These are phyloP conservation scores for Blastosporella zonata DNA, from an alignment of 1,284 basidiomycete species.

Conservation along the genomic window DNA sequence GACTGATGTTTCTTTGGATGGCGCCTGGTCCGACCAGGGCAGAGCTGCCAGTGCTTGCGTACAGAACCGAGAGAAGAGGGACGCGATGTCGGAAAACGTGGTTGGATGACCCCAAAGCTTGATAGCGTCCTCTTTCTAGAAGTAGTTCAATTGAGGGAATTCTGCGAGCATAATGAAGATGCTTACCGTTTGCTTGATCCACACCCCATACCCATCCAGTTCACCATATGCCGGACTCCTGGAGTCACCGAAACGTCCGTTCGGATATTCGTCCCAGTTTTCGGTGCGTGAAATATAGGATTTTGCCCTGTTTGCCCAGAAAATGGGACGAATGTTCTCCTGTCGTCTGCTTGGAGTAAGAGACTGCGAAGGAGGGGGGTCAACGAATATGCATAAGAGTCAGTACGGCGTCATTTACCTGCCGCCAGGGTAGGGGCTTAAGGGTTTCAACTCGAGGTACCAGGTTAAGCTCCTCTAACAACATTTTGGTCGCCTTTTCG, in stretches of 20 bases:
- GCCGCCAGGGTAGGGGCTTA: conserved; percentile 91
- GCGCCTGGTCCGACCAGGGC: conserved; percentile 94
- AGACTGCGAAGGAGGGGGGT: conserved; percentile 43
- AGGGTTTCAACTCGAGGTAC: conserved; percentile 84
- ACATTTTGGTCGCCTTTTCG: conserved; percentile 92
- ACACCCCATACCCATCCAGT: conserved; percentile 91
- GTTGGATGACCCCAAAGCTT: conserved; percentile 87
- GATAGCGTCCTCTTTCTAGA: conserved; percentile 78
- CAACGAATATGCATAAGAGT: conserved; percentile 13
- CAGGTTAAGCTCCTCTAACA: conserved; percentile 84
- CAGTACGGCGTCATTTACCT: conserved; percentile 42
- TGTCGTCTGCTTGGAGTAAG: conserved; percentile 85
- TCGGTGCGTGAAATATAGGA: conserved; percentile 91
- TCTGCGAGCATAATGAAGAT: neutral
- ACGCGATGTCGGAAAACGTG: conserved; percentile 60
- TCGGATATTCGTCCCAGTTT: conserved; percentile 99
- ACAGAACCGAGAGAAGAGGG: conserved; percentile 84
- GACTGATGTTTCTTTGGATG: conserved; percentile 81
- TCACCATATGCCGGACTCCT: conserved; percentile 97
- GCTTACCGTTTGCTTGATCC: conserved; percentile 77
- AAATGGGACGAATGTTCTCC: conserved; percentile 92
- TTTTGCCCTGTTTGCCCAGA: conserved; percentile 91
- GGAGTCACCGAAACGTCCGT: conserved; percentile 97
- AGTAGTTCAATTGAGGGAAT: conserved; percentile 2
- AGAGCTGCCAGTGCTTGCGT: conserved; percentile 67